Evolutionary conservation across 371 early-diverging fungal genomes (phyloP).

Genomic region (Encephalitozoon hellem): DNA sequence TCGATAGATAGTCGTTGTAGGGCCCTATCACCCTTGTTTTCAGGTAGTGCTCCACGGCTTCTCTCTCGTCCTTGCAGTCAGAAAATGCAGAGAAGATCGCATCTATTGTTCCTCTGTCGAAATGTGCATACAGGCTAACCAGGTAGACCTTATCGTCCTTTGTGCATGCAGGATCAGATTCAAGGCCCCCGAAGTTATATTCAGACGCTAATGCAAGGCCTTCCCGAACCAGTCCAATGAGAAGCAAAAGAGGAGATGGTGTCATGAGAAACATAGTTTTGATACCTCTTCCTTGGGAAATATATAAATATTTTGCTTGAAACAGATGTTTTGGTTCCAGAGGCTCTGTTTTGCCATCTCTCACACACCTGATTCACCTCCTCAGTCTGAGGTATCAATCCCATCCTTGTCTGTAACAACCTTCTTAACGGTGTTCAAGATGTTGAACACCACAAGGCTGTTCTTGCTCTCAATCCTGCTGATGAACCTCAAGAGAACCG

Average conservation of each 20-base stretch:
- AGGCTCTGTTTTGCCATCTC: background rate
- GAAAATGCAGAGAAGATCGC: conserved; percentile 23
- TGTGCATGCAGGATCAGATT: conserved; percentile 21
- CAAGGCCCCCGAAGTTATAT: background rate
- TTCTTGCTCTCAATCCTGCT: conserved; percentile 25
- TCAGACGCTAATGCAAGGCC: background rate
- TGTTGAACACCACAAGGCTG: conserved; percentile 25
- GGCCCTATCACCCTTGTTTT: background rate
- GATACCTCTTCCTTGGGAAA: background rate
- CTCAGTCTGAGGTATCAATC: background rate
- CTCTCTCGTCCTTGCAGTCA: background rate
- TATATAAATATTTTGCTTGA: background rate
- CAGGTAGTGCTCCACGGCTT: conserved; percentile 5
- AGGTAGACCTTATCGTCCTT: conserved; percentile 23
- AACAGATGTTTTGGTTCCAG: background rate
- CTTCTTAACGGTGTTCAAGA: conserved; percentile 40
- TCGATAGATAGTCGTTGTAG: conserved; percentile 26
- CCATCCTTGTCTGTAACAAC: background rate
- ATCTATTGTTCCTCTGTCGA: conserved; percentile 22
- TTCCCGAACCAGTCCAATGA: background rate
- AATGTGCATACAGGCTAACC: conserved; percentile 38
- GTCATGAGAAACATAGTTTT: conserved; percentile 1
- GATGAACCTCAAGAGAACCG: conserved; percentile 13
- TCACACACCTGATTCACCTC: background rate
- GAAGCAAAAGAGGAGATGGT: background rate